phyloP scores from a whole-genome alignment of 495 filamentous ascomycete genomes.

The Tuber brumale region DNA sequence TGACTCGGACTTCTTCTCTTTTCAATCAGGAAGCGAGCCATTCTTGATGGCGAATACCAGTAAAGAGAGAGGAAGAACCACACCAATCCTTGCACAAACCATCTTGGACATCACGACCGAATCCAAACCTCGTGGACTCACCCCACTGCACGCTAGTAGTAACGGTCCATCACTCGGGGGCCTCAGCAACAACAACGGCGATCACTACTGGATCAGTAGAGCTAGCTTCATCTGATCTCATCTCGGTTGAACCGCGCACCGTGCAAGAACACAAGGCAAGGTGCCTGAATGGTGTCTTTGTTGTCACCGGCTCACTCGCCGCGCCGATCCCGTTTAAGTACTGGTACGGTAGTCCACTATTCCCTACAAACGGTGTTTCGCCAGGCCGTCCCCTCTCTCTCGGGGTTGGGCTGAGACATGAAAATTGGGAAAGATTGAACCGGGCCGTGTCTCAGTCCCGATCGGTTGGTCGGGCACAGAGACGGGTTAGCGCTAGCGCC shows the following conservation, averaged over 20 bases:
- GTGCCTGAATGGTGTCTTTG: not conserved
- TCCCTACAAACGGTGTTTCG: not conserved
- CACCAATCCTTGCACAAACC: not conserved
- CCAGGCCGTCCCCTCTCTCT: not conserved
- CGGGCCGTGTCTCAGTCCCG: not conserved
- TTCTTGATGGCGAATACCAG: too few relatives aligned
- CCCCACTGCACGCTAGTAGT: not conserved
- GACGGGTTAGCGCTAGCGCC: not conserved
- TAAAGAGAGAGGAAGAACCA: not conserved
- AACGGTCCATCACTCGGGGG: not conserved
- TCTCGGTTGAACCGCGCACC: not conserved
- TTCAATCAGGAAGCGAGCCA: not conserved
- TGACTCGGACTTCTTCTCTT: not conserved
- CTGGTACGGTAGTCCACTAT: not conserved
- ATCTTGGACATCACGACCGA: not conserved
- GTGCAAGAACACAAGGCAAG: not conserved
- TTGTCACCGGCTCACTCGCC: not conserved
- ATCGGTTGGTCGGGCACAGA: not conserved
- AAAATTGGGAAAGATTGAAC: not conserved
- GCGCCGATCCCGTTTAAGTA: not conserved
- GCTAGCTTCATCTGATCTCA: not conserved
- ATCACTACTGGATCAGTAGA: not conserved
- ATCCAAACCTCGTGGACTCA: not conserved
- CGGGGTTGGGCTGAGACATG: not conserved
- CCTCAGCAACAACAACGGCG: not conserved